Conservation (phyloP, 345 rosid species). For the Brassica napus region DNA sequence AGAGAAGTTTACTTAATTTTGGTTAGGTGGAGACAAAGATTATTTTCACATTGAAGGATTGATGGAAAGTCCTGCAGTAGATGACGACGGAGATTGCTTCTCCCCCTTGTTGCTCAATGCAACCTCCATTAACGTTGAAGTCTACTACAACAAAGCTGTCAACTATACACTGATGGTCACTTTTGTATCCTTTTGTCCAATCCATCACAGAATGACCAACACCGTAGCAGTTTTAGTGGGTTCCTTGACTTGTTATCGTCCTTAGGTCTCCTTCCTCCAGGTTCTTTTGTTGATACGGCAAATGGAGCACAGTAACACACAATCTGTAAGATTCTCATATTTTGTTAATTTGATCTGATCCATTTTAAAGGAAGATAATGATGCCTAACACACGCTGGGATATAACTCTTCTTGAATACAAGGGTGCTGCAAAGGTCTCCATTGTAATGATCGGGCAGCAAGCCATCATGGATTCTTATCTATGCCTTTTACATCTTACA, state of each 20-base stretch:
- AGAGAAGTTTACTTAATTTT: conserved; percentile 23
- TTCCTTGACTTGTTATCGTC: conserved; percentile 58
- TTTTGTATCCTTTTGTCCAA: conserved; percentile 84
- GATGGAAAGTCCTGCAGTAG: conserved; percentile 94
- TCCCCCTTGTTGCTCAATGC: conserved; percentile 80
- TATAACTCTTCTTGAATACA: conserved; percentile 23
- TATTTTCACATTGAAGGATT: conserved; percentile 81
- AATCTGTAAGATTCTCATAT: conserved; percentile 61
- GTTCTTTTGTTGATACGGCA: conserved; percentile 92
- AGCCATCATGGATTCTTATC: conserved; percentile 98
- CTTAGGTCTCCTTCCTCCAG: conserved; percentile 89
- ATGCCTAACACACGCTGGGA: conserved; percentile 8
- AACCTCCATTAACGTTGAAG: conserved; percentile 90
- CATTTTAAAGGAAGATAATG: not conserved
- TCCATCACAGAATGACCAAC: not conserved
- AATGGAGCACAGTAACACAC: conserved; percentile 98
- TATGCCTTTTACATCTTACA: conserved; percentile 93
- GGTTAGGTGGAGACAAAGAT: conserved; percentile 73
- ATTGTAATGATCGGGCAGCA: conserved; percentile 95
- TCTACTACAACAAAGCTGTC: conserved; percentile 96
- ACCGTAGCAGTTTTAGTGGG: conserved; percentile 22
- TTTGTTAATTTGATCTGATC: not conserved
- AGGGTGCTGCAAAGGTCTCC: conserved; percentile 99
- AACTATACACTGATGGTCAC: conserved; percentile 98
- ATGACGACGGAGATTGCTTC: conserved; percentile 92